Evolutionary conservation across 495 filamentous ascomycete species (phyloP), one percentile per base, ranked within the genome.

Genomic region (Annulohypoxylon stygium): DNA sequence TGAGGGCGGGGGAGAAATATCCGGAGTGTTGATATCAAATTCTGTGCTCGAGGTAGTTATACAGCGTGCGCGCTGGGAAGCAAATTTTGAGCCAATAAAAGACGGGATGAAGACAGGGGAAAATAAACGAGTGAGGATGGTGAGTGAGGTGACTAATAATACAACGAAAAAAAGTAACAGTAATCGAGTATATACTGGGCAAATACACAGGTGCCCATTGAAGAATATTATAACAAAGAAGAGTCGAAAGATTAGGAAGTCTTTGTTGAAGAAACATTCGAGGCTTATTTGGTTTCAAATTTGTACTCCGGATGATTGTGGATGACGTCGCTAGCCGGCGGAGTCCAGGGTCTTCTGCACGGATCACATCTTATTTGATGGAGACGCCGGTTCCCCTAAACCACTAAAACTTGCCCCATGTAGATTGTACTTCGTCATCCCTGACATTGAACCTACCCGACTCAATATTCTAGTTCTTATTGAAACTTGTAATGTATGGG

Each of bases 241-340:
- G 34, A 33, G 33, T 53, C 51, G 16, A 57, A 41, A 37, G 23
- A 37, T 12, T 25, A 7, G 30, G 30, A 50, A 20, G 16, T 26
- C 60, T 57, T 63, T 63, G 60, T 58, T 43, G 25, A 48, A 39
- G 36, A 26, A 26, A 25, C 18, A 53, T 69, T 23, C 34, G 12
- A 63, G 43, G 30, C 30, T 33, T 14, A 23, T 45, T 43, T 10
- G 39, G 67, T 51, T 50, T 70, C 41, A 43, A 61, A 68, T 61
- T 73, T 47, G 43, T 47, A 47, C 43, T 4, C 18, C 61, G 20
- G 25, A 69, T 58, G 71, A 70, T 67, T 34, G 48, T 53, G 14
- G 61, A 74, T 74, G 71, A 74, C 71, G 71, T 74, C 65, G 70
- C 53, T 55, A 61, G 18, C 18, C 47, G 20, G 3, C 12, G 14